A percentile compares a stretch with the other conserved stretches of the same genome.
Conservation (phyloP, 2,329 filamentous ascomycete species). For the Thielaviopsis populi region DNA sequence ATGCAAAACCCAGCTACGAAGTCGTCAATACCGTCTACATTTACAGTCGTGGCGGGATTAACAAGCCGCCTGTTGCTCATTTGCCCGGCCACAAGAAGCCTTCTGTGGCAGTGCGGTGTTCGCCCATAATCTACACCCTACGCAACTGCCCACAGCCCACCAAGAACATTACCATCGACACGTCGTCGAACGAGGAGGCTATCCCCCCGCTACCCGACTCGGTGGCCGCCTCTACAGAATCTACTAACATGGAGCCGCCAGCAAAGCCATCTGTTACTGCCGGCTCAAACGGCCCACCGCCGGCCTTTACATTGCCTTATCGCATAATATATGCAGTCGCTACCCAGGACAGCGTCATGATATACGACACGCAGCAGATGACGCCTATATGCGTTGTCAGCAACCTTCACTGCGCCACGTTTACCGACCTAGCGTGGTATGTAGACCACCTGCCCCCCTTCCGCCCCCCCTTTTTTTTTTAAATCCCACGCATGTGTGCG, state of each 20-base stretch:
- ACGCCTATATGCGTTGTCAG: constrained; percentile 88
- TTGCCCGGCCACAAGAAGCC: constrained; percentile 96
- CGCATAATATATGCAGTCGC: constrained; percentile 94
- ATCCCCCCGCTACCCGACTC: constrained; percentile 67
- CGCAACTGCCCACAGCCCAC: constrained; percentile 53
- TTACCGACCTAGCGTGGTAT: constrained; percentile 91
- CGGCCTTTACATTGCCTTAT: constrained; percentile 75
- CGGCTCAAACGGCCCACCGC: constrained; percentile 43
- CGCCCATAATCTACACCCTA: constrained; percentile 73
- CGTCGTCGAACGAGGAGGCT: constrained; percentile 69
- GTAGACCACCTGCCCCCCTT: too few relatives aligned
- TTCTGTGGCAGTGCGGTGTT: constrained; percentile 89
- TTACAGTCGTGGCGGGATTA: constrained; percentile 89
- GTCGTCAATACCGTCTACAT: constrained; percentile 97
- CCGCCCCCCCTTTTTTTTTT: not conserved
- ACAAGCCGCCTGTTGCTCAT: constrained; percentile 89
- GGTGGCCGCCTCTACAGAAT: constrained; percentile 8
- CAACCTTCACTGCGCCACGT: constrained; percentile 93
- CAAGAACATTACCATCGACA: constrained; percentile 88
- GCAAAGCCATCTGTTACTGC: constrained; percentile 42
- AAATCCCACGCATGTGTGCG: not conserved
- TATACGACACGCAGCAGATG: constrained; percentile 95
- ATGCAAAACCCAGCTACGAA: constrained; percentile 64
- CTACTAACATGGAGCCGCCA: constrained; percentile 77
- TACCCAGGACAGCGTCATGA: constrained; percentile 83